Conservation (phyloP, 1,284 basidiomycete species). For the Somion occarium region DNA sequence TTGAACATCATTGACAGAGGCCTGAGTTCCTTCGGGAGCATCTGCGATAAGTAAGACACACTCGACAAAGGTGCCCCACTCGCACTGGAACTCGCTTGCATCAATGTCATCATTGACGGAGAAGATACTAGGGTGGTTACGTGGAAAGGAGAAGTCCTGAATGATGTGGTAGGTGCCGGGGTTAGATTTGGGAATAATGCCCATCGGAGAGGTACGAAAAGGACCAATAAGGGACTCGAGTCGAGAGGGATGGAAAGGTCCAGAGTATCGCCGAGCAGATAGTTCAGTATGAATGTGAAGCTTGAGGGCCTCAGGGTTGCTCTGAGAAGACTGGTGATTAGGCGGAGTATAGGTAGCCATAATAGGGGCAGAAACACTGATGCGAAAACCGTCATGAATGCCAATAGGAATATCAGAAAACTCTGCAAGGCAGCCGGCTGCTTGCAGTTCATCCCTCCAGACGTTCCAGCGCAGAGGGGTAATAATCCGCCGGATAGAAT, state of each 20-base stretch:
- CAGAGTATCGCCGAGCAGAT: conserved; percentile 28
- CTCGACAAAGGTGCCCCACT: conserved; percentile 31
- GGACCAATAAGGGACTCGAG: conserved; percentile 32
- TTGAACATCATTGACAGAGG: conserved; percentile 34
- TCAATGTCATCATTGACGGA: conserved; percentile 28
- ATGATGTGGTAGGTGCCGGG: conserved; percentile 25
- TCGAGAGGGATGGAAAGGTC: conserved; percentile 20
- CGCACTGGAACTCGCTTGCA: conserved; percentile 28
- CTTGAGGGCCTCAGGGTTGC: no score
- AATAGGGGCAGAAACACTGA: no score
- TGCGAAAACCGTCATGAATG: no score
- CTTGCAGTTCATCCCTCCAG: no score
- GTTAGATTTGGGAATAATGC: conserved; percentile 31
- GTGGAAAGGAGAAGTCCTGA: conserved; percentile 34
- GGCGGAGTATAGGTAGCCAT: no score
- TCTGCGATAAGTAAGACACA: conserved; percentile 18
- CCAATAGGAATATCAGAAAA: no score
- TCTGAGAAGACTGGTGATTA: no score
- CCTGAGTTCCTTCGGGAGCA: conserved; percentile 24
- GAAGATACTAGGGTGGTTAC: conserved; percentile 19
- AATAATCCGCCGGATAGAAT: no score
- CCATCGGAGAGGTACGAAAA: conserved; percentile 33
- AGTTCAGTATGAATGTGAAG: conserved; percentile 29
- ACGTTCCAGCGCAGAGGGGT: no score
- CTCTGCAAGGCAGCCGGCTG: no score